These are phyloP conservation scores for Xanthoceras sorbifolium DNA, from an alignment of 345 rosid species.

Conservation along the genomic window DNA sequence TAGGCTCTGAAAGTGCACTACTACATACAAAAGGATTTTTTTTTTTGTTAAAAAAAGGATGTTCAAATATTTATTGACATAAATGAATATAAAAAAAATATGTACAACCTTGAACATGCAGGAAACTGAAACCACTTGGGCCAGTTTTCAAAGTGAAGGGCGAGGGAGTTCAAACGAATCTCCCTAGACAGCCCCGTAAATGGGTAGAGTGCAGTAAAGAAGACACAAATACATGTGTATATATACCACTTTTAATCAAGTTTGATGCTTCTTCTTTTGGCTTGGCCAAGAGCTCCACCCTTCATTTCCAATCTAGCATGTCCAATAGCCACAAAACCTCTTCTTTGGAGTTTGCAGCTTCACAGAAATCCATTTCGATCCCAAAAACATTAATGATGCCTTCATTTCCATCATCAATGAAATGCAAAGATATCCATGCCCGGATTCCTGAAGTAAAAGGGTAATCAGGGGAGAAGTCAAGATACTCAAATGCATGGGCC, in stretches of 20 bases:
- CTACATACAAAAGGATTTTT: conserved; percentile 10
- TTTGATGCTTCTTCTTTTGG: neutral
- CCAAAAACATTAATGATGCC: conserved; percentile 70
- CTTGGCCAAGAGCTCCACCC: conserved; percentile 1
- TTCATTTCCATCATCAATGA: conserved; percentile 65
- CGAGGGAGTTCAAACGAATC: conserved; percentile 5
- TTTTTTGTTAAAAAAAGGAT: too few relatives aligned
- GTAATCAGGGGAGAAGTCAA: conserved; percentile 72
- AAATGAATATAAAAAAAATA: conserved; percentile 6
- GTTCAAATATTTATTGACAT: conserved; percentile 17
- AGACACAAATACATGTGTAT: neutral
- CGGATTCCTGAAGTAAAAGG: conserved; percentile 76
- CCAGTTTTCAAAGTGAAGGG: neutral
- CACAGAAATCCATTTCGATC: conserved; percentile 83
- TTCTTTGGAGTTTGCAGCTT: conserved; percentile 76
- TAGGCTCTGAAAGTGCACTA: neutral
- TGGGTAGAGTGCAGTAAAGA: neutral
- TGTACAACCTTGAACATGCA: conserved; percentile 24
- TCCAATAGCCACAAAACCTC: conserved; percentile 92
- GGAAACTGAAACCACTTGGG: neutral
- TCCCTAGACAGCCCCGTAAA: conserved; percentile 8
- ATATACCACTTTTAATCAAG: neutral
- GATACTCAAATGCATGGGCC: conserved; percentile 84
- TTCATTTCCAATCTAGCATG: conserved; percentile 95
- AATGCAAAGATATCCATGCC: conserved; percentile 88